phyloP scores from a whole-genome alignment of 2,329 filamentous ascomycete genomes.

The Cytospora piceae region DNA sequence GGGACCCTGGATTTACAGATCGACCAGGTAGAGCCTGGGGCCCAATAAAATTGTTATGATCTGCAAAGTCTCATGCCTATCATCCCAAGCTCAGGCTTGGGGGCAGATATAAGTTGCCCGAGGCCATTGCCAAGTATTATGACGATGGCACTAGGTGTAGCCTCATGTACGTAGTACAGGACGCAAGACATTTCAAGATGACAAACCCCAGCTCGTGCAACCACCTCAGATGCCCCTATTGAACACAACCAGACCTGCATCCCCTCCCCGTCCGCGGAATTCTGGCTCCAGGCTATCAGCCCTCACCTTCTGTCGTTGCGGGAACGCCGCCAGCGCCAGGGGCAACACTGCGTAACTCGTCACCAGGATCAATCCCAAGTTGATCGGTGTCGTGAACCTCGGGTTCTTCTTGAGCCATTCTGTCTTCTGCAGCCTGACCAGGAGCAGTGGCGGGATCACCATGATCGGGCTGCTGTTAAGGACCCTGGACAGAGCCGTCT shows the following conservation, averaged over 20 bases:
- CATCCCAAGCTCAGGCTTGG: not conserved
- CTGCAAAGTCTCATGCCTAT: constrained; percentile 28
- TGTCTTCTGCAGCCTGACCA: constrained; percentile 82
- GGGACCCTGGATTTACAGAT: constrained; percentile 6
- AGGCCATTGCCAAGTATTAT: not conserved
- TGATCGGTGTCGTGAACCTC: constrained; percentile 77
- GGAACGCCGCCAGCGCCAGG: constrained; percentile 87
- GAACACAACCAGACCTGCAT: constrained; percentile 86
- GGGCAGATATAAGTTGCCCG: not conserved
- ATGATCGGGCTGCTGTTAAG: constrained; percentile 96
- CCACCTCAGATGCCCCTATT: constrained; percentile 80
- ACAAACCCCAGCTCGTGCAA: not conserved
- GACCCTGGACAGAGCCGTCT: constrained; percentile 90
- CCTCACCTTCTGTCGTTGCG: constrained; percentile 82
- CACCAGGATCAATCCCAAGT: constrained; percentile 82
- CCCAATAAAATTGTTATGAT: constrained; percentile 34
- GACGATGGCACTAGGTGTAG: not conserved
- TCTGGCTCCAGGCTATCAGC: constrained; percentile 80
- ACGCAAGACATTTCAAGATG: not conserved
- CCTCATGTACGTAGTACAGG: not conserved
- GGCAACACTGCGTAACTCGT: constrained; percentile 90
- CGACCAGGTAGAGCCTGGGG: constrained; percentile 36
- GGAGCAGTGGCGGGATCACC: constrained; percentile 86
- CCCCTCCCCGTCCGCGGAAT: constrained; percentile 81
- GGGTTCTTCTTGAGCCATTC: constrained; percentile 81